Evolutionary conservation across 352 stramenopile species (phyloP).

Genomic region (Globisporangium canariense): DNA sequence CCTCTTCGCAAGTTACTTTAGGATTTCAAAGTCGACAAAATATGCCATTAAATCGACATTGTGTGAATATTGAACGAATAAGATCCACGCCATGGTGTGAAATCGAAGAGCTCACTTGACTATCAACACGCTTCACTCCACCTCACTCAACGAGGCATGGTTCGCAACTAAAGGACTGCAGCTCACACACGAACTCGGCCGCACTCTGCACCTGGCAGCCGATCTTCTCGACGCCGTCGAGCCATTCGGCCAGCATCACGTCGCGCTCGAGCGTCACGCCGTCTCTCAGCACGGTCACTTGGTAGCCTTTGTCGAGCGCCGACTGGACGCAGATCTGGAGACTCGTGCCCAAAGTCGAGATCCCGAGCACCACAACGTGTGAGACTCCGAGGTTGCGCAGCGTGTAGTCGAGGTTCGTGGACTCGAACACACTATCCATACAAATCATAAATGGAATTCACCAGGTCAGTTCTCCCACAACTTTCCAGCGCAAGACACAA

Average conservation of each 20-base stretch:
- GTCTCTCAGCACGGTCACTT: slow-evolving; percentile 83
- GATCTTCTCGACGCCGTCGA: slow-evolving; percentile 24
- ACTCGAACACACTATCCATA: slow-evolving; percentile 67
- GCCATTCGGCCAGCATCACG: slow-evolving; percentile 13
- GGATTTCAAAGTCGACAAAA: not conserved
- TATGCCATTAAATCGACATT: not conserved
- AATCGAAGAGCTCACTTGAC: not conserved
- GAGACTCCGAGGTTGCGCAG: slow-evolving; percentile 83
- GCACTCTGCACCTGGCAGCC: slow-evolving; percentile 31
- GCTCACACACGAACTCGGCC: slow-evolving; percentile 28
- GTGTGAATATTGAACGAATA: not conserved
- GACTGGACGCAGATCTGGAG: slow-evolving; percentile 78
- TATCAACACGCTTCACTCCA: not conserved
- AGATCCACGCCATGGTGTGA: not conserved
- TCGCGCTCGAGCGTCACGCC: slow-evolving; percentile 29
- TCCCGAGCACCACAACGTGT: slow-evolving; percentile 82
- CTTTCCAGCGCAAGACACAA: not conserved
- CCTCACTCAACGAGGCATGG: not conserved
- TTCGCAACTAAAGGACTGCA: slow-evolving; percentile 31
- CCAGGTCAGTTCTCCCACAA: not conserved
- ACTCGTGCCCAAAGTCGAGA: slow-evolving; percentile 73
- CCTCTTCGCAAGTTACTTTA: slow-evolving; percentile 2
- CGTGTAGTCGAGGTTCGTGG: slow-evolving; percentile 89
- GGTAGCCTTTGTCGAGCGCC: slow-evolving; percentile 85
- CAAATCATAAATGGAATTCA: not conserved